Base-by-base conservation (phyloP, 1,284 basidiomycete genomes). In the Fistulinella cinereoalba region DNA sequence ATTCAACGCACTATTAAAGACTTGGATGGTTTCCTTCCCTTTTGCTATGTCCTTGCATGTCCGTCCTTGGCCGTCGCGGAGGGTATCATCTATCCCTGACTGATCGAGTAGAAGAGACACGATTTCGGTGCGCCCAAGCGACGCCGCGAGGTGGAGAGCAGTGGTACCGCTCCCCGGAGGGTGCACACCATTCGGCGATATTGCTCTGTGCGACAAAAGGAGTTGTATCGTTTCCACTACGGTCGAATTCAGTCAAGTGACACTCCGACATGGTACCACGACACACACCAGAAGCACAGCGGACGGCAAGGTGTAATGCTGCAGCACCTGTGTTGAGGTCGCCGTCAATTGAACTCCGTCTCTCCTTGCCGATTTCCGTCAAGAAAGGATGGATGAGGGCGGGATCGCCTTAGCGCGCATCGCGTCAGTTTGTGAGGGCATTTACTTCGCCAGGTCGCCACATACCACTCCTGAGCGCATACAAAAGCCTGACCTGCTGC, bases 71-170 rank as follows among this genome's bases (percentile, higher is more conserved):
- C 65, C 65, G 61, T 98, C 92, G 13, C 80, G 71, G 15, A 87
- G 64, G 1, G 85, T 87, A 58, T 97, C 95, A 62, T 98, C 83
- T 42, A 94, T 84, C 4, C 71, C 76, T 0, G 87, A 82, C 57
- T 93, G 87, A 44, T 87, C 85, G 4, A 95, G 73, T 2, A 93
- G 71, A 7, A 92, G 61, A 47, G 74, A 75, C 15, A 92, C 84
- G 9, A 91, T 80, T 50, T 97, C 95, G 3, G 77, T 69, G 29
- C 95, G 76, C 4, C 88, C 89, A 2, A 94, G 75, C 1, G 85
- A 83, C 0, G 88, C 83, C 0, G 94, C 93, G 9, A 97, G 77
- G 64, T 98, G 95, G 0, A 97, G 75, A 0, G 94, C 77, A 0
- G 93, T 94, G 6, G 85, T 88, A 3, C 85, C 83, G 0, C 86